Conservation (phyloP, 306 rosid species). For the Elaeagnus macrophylla region DNA sequence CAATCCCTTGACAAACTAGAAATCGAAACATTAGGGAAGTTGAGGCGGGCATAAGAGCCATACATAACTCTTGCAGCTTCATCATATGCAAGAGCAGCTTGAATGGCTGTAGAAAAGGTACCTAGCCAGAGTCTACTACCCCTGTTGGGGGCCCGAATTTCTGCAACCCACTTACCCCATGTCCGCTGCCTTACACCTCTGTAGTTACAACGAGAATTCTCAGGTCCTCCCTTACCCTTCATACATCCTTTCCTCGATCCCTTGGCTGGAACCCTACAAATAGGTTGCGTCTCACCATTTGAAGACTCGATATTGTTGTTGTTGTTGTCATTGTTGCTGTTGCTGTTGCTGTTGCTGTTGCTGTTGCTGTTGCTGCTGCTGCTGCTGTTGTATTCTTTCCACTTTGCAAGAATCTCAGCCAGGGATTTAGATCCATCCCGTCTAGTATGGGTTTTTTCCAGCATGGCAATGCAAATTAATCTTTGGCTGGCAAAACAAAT, state of each 20-base stretch:
- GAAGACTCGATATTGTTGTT: conserved; percentile 41
- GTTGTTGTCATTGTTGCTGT: too few relatives aligned
- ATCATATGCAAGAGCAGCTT: conserved; percentile 80
- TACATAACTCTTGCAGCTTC: conserved; percentile 85
- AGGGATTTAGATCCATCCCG: conserved; percentile 62
- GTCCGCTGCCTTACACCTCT: conserved; percentile 92
- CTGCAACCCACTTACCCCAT: conserved; percentile 95
- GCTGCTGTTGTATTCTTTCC: conserved; percentile 49
- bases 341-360: too few relatives aligned
- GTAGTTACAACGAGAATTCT: conserved; percentile 73
- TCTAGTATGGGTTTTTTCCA: conserved; percentile 28
- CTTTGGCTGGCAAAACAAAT: conserved; percentile 16
- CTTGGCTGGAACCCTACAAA: conserved; percentile 67
- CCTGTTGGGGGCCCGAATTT: conserved; percentile 68
- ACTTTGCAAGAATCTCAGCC: conserved; percentile 45
- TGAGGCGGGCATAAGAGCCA: conserved; percentile 62
- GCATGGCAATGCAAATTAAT: conserved; percentile 42
- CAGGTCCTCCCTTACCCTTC: conserved; percentile 96
- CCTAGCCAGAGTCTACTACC: conserved; percentile 83
- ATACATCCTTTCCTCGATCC: conserved; percentile 87
- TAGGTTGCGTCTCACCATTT: conserved; percentile 30
- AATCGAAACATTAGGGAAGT: conserved; percentile 58
- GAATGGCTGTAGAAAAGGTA: conserved; percentile 65
- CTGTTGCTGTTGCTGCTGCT: too few relatives aligned
- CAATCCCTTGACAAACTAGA: conserved; percentile 38